Conservation (phyloP, 805 yeast genomes). For the Kodamaea restingae region DNA sequence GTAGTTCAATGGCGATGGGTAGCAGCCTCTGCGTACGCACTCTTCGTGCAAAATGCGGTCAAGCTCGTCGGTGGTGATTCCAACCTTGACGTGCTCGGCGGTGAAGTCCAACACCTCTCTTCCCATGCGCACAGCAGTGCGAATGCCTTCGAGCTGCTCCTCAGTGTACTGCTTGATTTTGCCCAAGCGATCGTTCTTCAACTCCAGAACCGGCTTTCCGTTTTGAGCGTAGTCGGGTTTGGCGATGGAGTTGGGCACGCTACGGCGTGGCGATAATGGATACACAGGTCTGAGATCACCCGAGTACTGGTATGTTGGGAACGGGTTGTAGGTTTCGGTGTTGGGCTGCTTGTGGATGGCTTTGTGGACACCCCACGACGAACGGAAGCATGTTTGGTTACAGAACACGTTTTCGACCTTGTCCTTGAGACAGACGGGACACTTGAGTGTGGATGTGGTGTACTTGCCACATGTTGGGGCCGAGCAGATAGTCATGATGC, state of each 20-base stretch:
- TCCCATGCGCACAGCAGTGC: conserved; percentile 69
- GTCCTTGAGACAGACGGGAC: conserved; percentile 86
- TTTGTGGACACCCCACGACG: conserved; percentile 71
- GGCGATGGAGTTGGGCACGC: conserved; percentile 65
- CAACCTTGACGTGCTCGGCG: conserved; percentile 79
- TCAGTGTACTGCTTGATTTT: conserved; percentile 59
- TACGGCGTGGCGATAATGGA: conserved; percentile 72
- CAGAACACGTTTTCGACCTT: conserved; percentile 68
- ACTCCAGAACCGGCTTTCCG: conserved; percentile 80
- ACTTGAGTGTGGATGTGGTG: conserved; percentile 71
- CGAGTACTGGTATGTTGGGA: conserved; percentile 69
- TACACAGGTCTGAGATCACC: conserved; percentile 76
- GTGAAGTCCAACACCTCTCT: conserved; percentile 89
- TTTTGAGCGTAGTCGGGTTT: conserved; percentile 79
- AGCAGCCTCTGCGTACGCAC: conserved; percentile 81
- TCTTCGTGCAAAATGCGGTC: conserved; percentile 85
- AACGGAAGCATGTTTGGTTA: conserved; percentile 75
- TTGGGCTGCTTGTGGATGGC: conserved; percentile 59
- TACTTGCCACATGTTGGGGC: conserved; percentile 84
- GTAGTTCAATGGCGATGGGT: conserved; percentile 94
- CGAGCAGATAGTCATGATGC: conserved; percentile 44
- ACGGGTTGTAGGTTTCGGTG: conserved; percentile 71
- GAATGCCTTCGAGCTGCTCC: conserved; percentile 70
- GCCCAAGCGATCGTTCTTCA: conserved; percentile 62
- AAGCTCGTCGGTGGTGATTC: conserved; percentile 88